Percentiles rank a stretch among this genome's conserved stretches.
phyloP scores from a whole-genome alignment of 2,329 filamentous ascomycete genomes.

The Apiospora koreana region DNA sequence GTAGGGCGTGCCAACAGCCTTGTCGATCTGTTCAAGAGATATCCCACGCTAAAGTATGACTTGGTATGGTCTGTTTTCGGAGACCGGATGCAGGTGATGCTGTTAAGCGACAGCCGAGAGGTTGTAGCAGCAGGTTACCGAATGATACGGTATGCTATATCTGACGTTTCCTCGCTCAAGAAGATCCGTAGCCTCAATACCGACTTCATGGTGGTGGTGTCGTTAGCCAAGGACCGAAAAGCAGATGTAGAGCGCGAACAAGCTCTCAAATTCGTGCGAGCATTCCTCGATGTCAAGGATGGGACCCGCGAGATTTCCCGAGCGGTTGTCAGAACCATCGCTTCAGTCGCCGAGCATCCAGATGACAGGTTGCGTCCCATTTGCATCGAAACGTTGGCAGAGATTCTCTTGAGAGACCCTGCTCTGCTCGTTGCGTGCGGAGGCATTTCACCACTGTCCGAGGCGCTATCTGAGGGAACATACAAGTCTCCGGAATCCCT shows the following conservation, averaged over 20 bases:
- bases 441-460: constrained; percentile 84
- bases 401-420: constrained; percentile 87
- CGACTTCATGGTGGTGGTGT: constrained; percentile 88
- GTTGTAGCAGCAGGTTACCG: constrained; percentile 94
- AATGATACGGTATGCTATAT: constrained; percentile 91
- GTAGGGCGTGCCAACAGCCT: constrained; percentile 88
- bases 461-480: constrained; percentile 84
- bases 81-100: constrained; percentile 89
- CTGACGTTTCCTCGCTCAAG: constrained; percentile 83
- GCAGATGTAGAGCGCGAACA: constrained; percentile 97
- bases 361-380: constrained; percentile 88
- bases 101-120: constrained; percentile 92
- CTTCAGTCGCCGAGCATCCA: constrained; percentile 83
- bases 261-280: constrained; percentile 91
- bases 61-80: constrained; percentile 96
- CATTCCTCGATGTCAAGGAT: constrained; percentile 93
- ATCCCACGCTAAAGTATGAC: constrained; percentile 94
- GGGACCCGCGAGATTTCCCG: constrained; percentile 86
- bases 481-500: constrained; percentile 93
- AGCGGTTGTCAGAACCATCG: constrained; percentile 84
- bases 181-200: constrained; percentile 88
- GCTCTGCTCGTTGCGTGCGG: constrained; percentile 78
- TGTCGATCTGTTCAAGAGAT: constrained; percentile 93
- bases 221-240: constrained; percentile 92
- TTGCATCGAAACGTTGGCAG: constrained; percentile 87